Conservation (phyloP, 768 basidiomycete species). For the Mycena galopus region DNA sequence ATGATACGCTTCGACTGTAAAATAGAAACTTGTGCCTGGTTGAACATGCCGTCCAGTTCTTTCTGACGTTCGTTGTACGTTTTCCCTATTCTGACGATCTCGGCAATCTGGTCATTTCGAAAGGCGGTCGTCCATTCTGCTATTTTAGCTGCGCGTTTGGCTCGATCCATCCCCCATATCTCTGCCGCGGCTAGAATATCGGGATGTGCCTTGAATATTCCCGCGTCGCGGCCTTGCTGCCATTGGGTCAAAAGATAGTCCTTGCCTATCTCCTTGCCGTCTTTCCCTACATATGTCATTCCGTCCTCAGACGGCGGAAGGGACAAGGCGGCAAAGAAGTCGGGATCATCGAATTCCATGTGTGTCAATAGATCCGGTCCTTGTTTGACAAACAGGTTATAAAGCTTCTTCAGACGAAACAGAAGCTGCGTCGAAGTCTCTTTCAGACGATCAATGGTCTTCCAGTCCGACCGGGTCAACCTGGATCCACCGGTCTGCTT, state of each 20-base stretch:
- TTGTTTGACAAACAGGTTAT: constrained; percentile 42
- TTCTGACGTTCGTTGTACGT: constrained; percentile 49
- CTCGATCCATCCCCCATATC: constrained; percentile 54
- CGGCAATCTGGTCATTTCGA: constrained; percentile 41
- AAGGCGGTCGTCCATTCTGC: constrained; percentile 48
- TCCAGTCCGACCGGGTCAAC: constrained; percentile 53
- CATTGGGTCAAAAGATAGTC: constrained; percentile 64
- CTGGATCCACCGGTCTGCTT: constrained; percentile 49
- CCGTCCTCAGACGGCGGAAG: constrained; percentile 58
- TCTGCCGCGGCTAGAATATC: constrained; percentile 40
- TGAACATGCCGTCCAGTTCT: constrained; percentile 46
- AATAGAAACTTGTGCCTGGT: constrained; percentile 38
- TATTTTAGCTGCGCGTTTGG: constrained; percentile 27
- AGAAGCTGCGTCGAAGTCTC: constrained; percentile 25
- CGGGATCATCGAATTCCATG: constrained; percentile 64
- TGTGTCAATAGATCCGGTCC: constrained; percentile 54
- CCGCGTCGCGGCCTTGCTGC: constrained; percentile 60
- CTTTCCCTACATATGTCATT: constrained; percentile 58
- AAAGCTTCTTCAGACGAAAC: constrained; percentile 39
- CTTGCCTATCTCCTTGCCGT: constrained; percentile 48
- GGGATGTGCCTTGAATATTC: constrained; percentile 48
- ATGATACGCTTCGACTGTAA: constrained; percentile 53
- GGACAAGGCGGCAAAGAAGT: constrained; percentile 59
- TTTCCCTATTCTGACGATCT: constrained; percentile 42
- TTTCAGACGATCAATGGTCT: constrained; percentile 56